phyloP scores from a whole-genome alignment of 1,284 basidiomycete species.

The Cutaneotrichosporon mucoides region DNA sequence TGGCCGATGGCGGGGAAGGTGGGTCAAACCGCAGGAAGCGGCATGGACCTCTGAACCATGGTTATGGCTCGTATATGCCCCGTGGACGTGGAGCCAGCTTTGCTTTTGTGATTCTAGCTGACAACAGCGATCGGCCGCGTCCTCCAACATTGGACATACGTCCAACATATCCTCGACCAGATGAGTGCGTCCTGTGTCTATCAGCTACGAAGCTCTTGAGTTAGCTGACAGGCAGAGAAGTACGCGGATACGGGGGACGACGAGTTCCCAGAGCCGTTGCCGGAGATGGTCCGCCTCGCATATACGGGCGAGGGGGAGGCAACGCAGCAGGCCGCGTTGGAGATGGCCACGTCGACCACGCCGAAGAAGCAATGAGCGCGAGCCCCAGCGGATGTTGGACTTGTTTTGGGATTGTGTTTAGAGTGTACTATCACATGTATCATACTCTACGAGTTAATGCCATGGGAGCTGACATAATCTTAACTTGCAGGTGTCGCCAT shows the following conservation, averaged over 20 bases:
- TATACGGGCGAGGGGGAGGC: constrained; percentile 13
- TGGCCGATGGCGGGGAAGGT: constrained; percentile 51
- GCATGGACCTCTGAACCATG: too few species aligned
- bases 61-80: too few species aligned
- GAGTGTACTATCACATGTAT: too few species aligned
- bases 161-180: constrained; percentile 24
- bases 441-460: too few species aligned
- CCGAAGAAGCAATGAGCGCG: neutral
- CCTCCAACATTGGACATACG: constrained; percentile 47
- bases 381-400: too few species aligned
- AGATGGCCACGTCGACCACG: neutral
- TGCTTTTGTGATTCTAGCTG: neutral
- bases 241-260: constrained; percentile 8
- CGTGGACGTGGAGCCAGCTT: too few species aligned
- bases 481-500: too few species aligned
- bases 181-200: neutral
- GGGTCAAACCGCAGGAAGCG: constrained; percentile 13
- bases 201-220: neutral
- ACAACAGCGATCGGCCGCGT: constrained; percentile 42
- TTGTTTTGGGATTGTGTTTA: neutral
- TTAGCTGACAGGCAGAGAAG: constrained; percentile 1
- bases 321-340: neutral
- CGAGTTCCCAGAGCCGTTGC: constrained; percentile 31
- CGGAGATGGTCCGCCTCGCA: constrained; percentile 36
- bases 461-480: too few species aligned